A percentile compares a stretch with the other conserved stretches of the same genome.
phyloP scores from a whole-genome alignment of 2,329 filamentous ascomycete genomes.

The Colletotrichum destructivum region DNA sequence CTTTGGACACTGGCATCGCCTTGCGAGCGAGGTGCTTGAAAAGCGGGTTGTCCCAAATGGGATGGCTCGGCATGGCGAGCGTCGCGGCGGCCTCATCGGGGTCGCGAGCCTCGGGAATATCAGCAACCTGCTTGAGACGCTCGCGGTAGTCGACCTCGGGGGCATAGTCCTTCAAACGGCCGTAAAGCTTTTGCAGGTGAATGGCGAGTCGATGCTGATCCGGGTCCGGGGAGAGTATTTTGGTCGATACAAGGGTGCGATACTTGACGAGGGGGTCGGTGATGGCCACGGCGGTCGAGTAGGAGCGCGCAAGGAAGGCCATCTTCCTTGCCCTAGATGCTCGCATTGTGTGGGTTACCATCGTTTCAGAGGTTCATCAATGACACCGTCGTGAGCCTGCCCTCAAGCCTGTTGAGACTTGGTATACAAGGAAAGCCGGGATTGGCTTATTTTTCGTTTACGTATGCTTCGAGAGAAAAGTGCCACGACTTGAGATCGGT shows the following conservation, averaged over 20 bases:
- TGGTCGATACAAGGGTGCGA: constrained; percentile 77
- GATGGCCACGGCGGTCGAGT: constrained; percentile 69
- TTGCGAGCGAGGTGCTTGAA: constrained; percentile 70
- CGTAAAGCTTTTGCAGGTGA: constrained; percentile 84
- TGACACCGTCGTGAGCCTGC: too few relatives aligned
- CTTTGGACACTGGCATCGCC: constrained; percentile 66
- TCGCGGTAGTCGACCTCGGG: constrained; percentile 79
- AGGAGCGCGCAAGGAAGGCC: constrained; percentile 41
- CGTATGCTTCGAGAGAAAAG: neutral
- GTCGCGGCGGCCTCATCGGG: constrained; percentile 50
- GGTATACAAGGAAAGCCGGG: neutral
- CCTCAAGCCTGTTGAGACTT: too few relatives aligned
- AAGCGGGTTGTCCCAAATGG: constrained; percentile 71
- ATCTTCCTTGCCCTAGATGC: neutral
- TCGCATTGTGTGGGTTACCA: constrained; percentile 45
- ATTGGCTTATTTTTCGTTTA: neutral
- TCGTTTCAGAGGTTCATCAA: neutral
- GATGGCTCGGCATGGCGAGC: constrained; percentile 67
- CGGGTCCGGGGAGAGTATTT: constrained; percentile 77
- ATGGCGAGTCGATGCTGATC: constrained; percentile 81
- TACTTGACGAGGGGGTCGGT: constrained; percentile 85
- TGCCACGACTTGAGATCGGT: neutral
- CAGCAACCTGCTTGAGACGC: constrained; percentile 73
- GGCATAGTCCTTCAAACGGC: constrained; percentile 83
- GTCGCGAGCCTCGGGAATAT: constrained; percentile 55